Evolutionary conservation across 805 yeast species (phyloP).

Genomic region (Cyberlindnera sargentensis): DNA sequence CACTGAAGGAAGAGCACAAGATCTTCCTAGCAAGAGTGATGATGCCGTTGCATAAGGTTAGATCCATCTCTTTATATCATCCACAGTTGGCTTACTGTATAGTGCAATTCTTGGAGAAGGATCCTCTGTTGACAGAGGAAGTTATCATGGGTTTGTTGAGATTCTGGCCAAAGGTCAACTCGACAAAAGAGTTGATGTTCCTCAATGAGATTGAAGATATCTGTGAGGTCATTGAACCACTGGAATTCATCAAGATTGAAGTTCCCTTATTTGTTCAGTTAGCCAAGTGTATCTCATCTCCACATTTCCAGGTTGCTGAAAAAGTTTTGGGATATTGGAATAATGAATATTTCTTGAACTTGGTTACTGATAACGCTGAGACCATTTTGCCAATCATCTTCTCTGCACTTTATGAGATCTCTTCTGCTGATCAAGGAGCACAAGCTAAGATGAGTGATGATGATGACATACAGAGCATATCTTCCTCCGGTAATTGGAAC

Average conservation of each 20-base stretch:
- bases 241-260: conserved; percentile 85
- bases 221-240: conserved; percentile 91
- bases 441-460: conserved; percentile 5
- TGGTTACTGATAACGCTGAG: conserved; percentile 89
- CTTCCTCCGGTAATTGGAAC: conserved; percentile 73
- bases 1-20: conserved; percentile 95
- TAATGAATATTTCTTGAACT: conserved; percentile 84
- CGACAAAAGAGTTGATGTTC: conserved; percentile 94
- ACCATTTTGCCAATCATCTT: conserved; percentile 88
- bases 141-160: conserved; percentile 90
- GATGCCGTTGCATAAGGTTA: conserved; percentile 88
- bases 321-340: conserved; percentile 92
- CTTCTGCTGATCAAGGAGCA: conserved; percentile 29
- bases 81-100: conserved; percentile 97
- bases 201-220: conserved; percentile 94
- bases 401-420: conserved; percentile 81
- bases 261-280: conserved; percentile 91
- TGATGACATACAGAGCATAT: conserved; percentile 12
- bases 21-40: conserved; percentile 79
- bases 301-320: conserved; percentile 96
- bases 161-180: conserved; percentile 94
- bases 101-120: conserved; percentile 93
- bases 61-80: conserved; percentile 83
- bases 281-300: conserved; percentile 86
- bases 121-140: conserved; percentile 86